phyloP scores from a whole-genome alignment of 2,329 filamentous ascomycete species.

The Aspergillus amoenus region DNA sequence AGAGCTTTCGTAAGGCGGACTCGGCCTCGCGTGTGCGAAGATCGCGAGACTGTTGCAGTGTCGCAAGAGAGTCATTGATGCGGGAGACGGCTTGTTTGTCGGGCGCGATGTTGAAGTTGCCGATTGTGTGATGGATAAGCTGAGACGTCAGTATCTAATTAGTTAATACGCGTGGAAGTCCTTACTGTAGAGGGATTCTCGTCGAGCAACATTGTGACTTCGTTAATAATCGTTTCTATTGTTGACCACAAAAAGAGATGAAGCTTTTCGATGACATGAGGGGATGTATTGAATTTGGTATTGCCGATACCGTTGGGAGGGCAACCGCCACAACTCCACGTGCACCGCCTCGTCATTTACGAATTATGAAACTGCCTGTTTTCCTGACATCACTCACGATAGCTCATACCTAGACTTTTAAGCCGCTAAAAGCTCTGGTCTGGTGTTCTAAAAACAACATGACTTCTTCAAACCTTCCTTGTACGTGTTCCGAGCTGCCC shows the following conservation, averaged over 20 bases:
- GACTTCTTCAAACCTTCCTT: slow-evolving; percentile 47
- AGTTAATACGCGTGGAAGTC: not conserved
- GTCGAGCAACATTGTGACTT: slow-evolving; percentile 79
- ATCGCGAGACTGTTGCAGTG: slow-evolving; percentile 80
- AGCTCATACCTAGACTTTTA: not conserved
- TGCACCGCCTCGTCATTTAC: slow-evolving; percentile 17
- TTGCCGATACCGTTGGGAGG: slow-evolving; percentile 31
- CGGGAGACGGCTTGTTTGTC: slow-evolving; percentile 83
- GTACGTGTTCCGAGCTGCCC: slow-evolving; percentile 34
- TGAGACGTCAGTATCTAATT: slow-evolving; percentile 37
- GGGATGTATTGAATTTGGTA: slow-evolving; percentile 6
- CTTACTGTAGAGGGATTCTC: slow-evolving; percentile 84
- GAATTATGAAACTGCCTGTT: slow-evolving; percentile 4
- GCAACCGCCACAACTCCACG: slow-evolving; percentile 37
- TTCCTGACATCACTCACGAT: slow-evolving; percentile 8
- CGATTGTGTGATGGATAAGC: slow-evolving; percentile 88
- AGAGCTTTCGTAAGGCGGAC: slow-evolving; percentile 66
- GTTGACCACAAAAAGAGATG: not conserved
- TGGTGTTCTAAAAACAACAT: slow-evolving; percentile 31
- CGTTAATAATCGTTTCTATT: not conserved
- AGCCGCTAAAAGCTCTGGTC: not conserved
- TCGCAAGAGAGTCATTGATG: slow-evolving; percentile 78
- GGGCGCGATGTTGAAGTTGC: slow-evolving; percentile 90
- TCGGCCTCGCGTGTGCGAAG: slow-evolving; percentile 72
- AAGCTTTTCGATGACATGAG: slow-evolving; percentile 5